Evolutionary conservation across 169 alveolate genomes (phyloP).

Genomic region (Cryptosporidium xiaoi): DNA sequence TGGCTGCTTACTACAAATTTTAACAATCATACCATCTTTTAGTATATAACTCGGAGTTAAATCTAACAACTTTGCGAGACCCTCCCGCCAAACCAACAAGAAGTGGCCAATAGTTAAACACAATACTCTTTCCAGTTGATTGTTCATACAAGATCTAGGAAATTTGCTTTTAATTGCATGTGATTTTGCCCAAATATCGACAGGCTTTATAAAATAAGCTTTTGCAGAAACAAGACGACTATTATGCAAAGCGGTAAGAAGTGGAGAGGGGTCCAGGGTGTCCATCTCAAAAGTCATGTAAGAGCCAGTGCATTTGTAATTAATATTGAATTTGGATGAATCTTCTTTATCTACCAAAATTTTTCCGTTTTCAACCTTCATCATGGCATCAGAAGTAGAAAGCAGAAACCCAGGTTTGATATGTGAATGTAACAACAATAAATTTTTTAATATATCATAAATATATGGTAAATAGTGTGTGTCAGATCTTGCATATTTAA

Average conservation of each 20-base stretch:
- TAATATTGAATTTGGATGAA: neutral
- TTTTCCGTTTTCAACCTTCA: neutral
- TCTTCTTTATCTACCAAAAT: neutral
- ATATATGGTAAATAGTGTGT: constrained; percentile 91
- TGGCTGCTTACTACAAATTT: constrained; percentile 41
- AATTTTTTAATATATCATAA: constrained; percentile 86
- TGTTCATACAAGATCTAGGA: neutral
- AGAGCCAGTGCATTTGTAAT: neutral
- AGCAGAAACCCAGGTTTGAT: constrained; percentile 1
- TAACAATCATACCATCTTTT: constrained; percentile 28
- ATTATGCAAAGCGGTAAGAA: constrained; percentile 45
- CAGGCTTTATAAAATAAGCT: constrained; percentile 32
- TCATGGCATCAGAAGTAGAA: constrained; percentile 21
- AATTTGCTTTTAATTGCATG: constrained; percentile 12
- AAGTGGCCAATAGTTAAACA: constrained; percentile 1
- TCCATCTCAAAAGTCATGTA: neutral
- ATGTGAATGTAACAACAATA: constrained; percentile 48
- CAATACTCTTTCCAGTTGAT: constrained; percentile 29
- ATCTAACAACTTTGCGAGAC: constrained; percentile 40
- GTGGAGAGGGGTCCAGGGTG: constrained; percentile 46
- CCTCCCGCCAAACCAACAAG: constrained; percentile 50
- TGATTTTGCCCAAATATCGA: constrained; percentile 40
- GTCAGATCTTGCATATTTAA: constrained; percentile 91
- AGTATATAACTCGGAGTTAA: constrained; percentile 43
- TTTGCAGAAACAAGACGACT: constrained; percentile 48